These are phyloP conservation scores for Fragosphaeria purpurea DNA, from an alignment of 2,329 filamentous ascomycete genomes.

Conservation along the genomic window DNA sequence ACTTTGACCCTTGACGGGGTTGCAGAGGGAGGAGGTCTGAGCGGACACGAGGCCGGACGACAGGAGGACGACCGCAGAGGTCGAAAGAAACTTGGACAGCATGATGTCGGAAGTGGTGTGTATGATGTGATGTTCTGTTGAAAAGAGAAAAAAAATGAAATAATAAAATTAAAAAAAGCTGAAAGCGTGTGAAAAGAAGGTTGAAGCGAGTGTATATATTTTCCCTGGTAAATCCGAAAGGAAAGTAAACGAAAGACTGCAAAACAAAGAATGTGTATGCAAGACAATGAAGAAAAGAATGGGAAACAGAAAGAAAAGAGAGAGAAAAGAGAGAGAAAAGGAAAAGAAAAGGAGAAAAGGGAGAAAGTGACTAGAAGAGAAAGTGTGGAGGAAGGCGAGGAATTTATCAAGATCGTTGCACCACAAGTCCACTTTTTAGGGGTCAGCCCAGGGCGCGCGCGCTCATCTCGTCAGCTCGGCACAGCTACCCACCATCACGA, in stretches of 20 bases:
- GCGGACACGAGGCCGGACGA: conserved; percentile 36
- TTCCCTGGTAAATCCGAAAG: background rate
- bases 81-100: conserved; percentile 36
- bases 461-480: conserved; percentile 2
- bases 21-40: conserved; percentile 47
- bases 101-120: conserved; percentile 20
- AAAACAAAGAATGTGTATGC: conserved; percentile 1
- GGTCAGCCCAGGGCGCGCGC: background rate
- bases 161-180: background rate
- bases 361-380: background rate
- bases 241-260: conserved; percentile 4
- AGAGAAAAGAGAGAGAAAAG: conserved; percentile 1
- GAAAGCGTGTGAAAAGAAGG: background rate
- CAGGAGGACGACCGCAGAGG: conserved; percentile 38
- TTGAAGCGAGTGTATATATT: conserved; percentile 5
- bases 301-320: background rate
- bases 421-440: background rate
- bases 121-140: conserved; percentile 1
- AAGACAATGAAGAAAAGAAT: background rate
- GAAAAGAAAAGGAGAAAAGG: background rate
- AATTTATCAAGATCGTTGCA: conserved; percentile 1
- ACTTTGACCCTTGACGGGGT: conserved; percentile 40
- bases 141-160: background rate
- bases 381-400: conserved; percentile 5
- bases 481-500: conserved; percentile 4